Evolutionary conservation across 2,329 filamentous ascomycete species (phyloP).

Genomic region (Botrytis galanthina): DNA sequence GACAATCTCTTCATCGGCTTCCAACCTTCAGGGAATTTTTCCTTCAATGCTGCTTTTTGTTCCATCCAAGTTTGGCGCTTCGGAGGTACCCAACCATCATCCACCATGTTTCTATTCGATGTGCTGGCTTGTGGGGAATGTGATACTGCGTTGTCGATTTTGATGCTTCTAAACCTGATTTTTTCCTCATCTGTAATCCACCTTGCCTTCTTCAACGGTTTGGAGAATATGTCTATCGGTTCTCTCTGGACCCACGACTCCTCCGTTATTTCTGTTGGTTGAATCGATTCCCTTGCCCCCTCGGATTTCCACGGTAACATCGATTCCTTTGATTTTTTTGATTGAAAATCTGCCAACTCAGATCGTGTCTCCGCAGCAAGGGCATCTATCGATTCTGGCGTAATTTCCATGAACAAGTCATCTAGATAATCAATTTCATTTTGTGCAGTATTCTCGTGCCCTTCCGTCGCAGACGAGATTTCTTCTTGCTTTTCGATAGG

Average conservation of each 20-base stretch:
- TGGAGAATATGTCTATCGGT: conserved; percentile 5
- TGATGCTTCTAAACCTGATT: conserved; percentile 13
- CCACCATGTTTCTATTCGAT: conserved; percentile 6
- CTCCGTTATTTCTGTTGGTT: neutral
- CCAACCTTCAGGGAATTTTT: conserved; percentile 83
- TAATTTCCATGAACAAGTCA: conserved; percentile 38
- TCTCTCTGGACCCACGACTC: neutral
- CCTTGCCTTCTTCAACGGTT: conserved; percentile 5
- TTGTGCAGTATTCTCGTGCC: neutral
- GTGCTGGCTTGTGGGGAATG: conserved; percentile 18
- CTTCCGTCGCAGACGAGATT: neutral
- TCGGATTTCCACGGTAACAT: neutral
- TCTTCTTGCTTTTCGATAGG: neutral
- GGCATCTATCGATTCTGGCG: conserved; percentile 40
- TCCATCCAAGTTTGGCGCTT: conserved; percentile 62
- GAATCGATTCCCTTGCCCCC: neutral
- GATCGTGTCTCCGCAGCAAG: conserved; percentile 29
- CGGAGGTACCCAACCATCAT: conserved; percentile 26
- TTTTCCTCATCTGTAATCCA: conserved; percentile 5
- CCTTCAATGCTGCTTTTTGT: conserved; percentile 70
- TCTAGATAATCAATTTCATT: conserved; percentile 1
- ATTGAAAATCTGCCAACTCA: conserved; percentile 5
- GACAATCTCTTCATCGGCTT: conserved; percentile 81
- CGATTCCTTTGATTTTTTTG: neutral
- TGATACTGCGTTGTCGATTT: conserved; percentile 19